A percentile compares a stretch with the other conserved stretches of the same genome.
Conservation (phyloP, 331 rosid genomes). For the Quercus tomentella region DNA sequence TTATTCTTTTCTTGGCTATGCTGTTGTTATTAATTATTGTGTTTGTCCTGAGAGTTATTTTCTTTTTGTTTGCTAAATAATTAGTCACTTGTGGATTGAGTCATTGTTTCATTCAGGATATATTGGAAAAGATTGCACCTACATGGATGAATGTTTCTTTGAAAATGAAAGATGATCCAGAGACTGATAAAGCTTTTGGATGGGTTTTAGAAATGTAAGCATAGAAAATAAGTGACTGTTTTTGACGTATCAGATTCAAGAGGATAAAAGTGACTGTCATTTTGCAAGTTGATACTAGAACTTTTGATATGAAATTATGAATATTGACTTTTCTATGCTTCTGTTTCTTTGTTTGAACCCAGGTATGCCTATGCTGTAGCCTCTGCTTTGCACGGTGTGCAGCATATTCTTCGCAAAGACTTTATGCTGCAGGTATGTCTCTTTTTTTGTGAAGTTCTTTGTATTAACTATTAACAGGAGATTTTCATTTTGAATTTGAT, state of each 20-base stretch:
- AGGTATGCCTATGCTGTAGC: conserved; percentile 99
- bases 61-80: background rate
- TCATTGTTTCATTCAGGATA: conserved; percentile 41
- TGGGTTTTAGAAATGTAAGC: conserved; percentile 99
- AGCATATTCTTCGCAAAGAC: conserved; percentile 85
- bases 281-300: conserved; percentile 10
- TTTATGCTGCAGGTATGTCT: conserved; percentile 88
- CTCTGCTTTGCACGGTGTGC: conserved; percentile 88
- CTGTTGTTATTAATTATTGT: background rate
- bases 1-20: background rate
- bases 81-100: background rate
- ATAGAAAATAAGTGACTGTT: background rate
- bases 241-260: background rate
- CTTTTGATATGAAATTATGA: conserved; percentile 4
- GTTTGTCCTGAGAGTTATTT: background rate
- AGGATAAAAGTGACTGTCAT: background rate
- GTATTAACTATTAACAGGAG: background rate
- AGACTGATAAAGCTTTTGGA: conserved; percentile 87
- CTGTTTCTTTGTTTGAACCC: conserved; percentile 19
- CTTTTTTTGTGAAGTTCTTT: conserved; percentile 6
- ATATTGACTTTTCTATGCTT: conserved; percentile 12
- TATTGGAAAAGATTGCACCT: conserved; percentile 86
- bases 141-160: conserved; percentile 97
- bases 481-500: conserved; percentile 6
- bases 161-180: conserved; percentile 86